Base-by-base conservation (phyloP, 306 rosid genomes). In the Gleditsia sinensis region DNA sequence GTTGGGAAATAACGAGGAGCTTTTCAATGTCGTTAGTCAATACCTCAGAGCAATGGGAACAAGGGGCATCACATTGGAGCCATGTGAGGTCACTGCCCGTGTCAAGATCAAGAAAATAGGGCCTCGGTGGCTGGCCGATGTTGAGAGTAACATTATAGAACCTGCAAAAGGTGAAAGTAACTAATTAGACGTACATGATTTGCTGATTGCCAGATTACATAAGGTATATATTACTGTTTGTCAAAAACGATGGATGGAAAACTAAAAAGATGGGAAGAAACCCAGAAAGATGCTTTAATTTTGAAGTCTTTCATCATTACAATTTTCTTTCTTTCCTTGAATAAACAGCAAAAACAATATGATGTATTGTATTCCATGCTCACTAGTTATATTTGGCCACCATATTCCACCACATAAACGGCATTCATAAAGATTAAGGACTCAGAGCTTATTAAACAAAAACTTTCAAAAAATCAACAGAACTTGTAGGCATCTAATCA, bases 21-120 rank as follows among this genome's bases (percentile, higher is more conserved):
- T 64, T 60, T 20, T 13, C 19, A 14, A 48, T 3, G 46, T 46
- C 17, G 60, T 12, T 17, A 28, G 14, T 63, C 10, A 60, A 63
- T 71, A 91, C 98, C 96, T 88, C 90, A 46, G 91, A 80, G 79
- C 98, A 93, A 9, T 24, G 86, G n/a, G 83, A 71, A 70, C 98
- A 89, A 50, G 98, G 96, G 42, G 96, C 97, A 71, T 91, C 96
- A 73, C 98, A 94, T 81, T 91, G 98, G 80, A 94, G 97, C 98
- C 98, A 94, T 55, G 98, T 89, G 74, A 94, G 94, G 84, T 94
- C 98, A 75, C 98, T 94, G 14, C 98, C 98, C 0, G 97, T 94
- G 83, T 94, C 98, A 36, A 95, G 90, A 73, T 94, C 98, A 49
- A 94, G 86, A 86, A 83, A 94, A 81, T 91, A 94, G 6, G 97